Conservation (phyloP, 306 rosid species). For the Urtica urens region DNA sequence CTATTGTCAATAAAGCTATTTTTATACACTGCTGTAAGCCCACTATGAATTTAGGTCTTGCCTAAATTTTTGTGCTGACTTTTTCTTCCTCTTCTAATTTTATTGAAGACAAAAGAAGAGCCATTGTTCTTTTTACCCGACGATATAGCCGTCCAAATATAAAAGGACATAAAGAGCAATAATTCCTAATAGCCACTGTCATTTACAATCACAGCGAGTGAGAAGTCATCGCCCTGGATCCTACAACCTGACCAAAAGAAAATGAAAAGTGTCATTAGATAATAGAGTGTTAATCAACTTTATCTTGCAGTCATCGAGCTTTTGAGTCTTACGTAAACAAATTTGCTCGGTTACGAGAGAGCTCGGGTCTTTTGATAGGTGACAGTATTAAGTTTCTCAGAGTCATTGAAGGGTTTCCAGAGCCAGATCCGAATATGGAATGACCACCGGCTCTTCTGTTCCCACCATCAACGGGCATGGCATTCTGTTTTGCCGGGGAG, state of each 20-base stretch:
- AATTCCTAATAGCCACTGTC: too few species aligned
- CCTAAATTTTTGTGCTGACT: too few species aligned
- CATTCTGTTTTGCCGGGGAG: conserved; percentile 65
- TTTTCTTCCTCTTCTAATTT: too few species aligned
- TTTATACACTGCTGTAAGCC: too few species aligned
- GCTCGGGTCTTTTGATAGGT: conserved; percentile 94
- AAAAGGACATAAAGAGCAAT: too few species aligned
- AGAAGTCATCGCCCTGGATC: conserved; percentile 20
- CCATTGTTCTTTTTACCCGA: too few species aligned
- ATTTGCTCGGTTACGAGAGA: conserved; percentile 73
- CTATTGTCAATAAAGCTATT: too few species aligned
- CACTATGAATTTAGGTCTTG: too few species aligned
- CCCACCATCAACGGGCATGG: conserved; percentile 44
- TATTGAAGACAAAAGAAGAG: too few species aligned
- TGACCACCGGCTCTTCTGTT: conserved; percentile 60
- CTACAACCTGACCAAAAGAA: conserved; percentile 60
- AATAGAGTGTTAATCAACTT: not conserved
- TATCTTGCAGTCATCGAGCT: conserved; percentile 2
- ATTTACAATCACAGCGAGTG: conserved; percentile 16
- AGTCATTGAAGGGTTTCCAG: conserved; percentile 70
- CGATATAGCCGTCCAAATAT: too few species aligned
- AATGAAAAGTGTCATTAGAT: not conserved
- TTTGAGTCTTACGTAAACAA: conserved; percentile 56
- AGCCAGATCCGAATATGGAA: conserved; percentile 45
- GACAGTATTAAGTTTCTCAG: conserved; percentile 77